Evolutionary conservation across 192 early-diverging fungal species (phyloP), one percentile per base, ranked within the genome.

Genomic region (Rhizophagus sp.): DNA sequence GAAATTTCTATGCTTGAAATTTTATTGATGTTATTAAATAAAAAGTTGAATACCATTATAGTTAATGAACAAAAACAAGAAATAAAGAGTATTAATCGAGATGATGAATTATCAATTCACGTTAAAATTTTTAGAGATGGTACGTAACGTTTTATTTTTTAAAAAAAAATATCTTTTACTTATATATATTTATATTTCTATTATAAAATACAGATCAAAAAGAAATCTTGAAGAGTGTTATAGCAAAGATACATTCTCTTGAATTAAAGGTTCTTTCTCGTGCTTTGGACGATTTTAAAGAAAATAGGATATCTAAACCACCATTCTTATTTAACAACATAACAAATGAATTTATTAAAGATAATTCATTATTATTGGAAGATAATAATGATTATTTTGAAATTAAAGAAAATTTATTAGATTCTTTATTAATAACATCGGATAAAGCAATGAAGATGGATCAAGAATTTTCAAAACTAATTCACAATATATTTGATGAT

Each of bases 101-200:
- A 63, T 33, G 10, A 12, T 70, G 68, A 41, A 4, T 19, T 70
- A 10, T 19, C 68, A 6, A 9, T 1, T 33, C 10, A 33, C 17
- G 8, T 25, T 70, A 70, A 70, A 70, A 70, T 41, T 15, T 70
- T 33, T 36, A 70, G 24, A 13, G 39, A 70, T 39, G 68, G 68
- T 70, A 39, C 13, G 33, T 70, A 41, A 0, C 2, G 7, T 41
- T 41, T 41, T 41, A 36, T 2, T 36, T 36, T 2, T 34, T 34
- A 34, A 34, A 34, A 34, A 34, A 34, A 34, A 34, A 34, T 34
- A 34, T 36, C n/a, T 39, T 69, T 69, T 36, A 30, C 1, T 30
- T 30, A 30, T 30, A 30, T 1, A 34, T 17, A 30, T 36, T 69
- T 19, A 36, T 36, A 4, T 34, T 4, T 34, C n/a, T n/a, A n/a